Evolutionary conservation across 306 rosid species (phyloP).

Genomic region (Dryas alaskensis): DNA sequence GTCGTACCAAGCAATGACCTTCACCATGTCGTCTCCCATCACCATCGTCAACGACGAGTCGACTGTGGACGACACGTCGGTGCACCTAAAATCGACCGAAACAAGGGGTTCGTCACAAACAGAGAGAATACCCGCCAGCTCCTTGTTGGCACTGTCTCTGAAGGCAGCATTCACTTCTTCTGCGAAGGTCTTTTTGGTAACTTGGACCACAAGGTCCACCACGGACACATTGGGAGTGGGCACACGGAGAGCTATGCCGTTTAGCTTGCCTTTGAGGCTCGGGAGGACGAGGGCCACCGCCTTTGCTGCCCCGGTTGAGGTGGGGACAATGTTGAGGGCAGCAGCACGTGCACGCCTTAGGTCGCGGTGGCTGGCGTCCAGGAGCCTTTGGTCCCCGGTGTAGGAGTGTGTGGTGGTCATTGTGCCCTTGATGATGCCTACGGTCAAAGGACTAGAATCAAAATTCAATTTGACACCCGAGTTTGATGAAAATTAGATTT

Average conservation of each 20-base stretch:
- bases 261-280: constrained; percentile 86
- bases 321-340: constrained; percentile 84
- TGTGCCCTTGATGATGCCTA: constrained; percentile 70
- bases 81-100: constrained; percentile 89
- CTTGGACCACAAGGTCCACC: constrained; percentile 93
- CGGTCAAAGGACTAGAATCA: no score
- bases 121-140: constrained; percentile 69
- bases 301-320: constrained; percentile 90
- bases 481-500: no score
- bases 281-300: constrained; percentile 98
- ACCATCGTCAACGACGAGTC: constrained; percentile 97
- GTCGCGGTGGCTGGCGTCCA: constrained; percentile 94
- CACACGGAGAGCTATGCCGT: constrained; percentile 92
- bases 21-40: constrained; percentile 97
- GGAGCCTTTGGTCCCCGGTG: constrained; percentile 93
- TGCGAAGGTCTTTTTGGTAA: constrained; percentile 84
- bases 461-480: no score
- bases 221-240: constrained; percentile 97
- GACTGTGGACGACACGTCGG: constrained; percentile 90
- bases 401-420: constrained; percentile 95
- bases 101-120: constrained; percentile 97
- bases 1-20: constrained; percentile 99
- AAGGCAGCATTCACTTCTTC: constrained; percentile 95
- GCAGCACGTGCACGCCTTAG: constrained; percentile 85
- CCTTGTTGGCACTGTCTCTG: constrained; percentile 81